Conservation (phyloP, 352 stramenopile species). For the Globisporangium irregulare region DNA sequence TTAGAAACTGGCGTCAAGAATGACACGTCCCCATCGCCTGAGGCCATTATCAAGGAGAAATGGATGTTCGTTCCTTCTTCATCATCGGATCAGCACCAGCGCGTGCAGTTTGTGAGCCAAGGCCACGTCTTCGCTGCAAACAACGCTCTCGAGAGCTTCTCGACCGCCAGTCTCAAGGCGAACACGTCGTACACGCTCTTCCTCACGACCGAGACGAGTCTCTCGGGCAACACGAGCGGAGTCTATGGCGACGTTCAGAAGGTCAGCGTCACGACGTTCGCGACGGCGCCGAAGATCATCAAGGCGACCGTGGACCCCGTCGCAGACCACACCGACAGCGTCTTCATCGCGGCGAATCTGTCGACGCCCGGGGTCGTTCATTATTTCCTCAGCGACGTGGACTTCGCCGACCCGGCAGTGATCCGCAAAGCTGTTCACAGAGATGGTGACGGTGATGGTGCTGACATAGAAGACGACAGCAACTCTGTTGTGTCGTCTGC, state of each 20-base stretch:
- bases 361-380: constrained; percentile 63
- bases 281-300: constrained; percentile 56
- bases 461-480: not conserved
- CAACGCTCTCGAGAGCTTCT: constrained; percentile 16
- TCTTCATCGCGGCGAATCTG: constrained; percentile 59
- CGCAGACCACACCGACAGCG: constrained; percentile 42
- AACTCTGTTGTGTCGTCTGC: not conserved
- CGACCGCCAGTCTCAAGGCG: constrained; percentile 24
- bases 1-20: not conserved
- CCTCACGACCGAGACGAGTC: constrained; percentile 46
- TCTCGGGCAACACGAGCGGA: constrained; percentile 32
- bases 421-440: constrained; percentile 27
- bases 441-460: not conserved
- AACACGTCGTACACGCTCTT: constrained; percentile 62
- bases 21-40: constrained; percentile 1
- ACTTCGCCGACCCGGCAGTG: constrained; percentile 67
- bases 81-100: not conserved
- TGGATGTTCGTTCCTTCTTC: not conserved
- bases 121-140: constrained; percentile 2
- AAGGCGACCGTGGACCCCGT: constrained; percentile 46
- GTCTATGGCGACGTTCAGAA: constrained; percentile 38
- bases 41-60: constrained; percentile 15
- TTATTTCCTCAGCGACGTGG: constrained; percentile 71
- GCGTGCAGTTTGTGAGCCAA: constrained; percentile 8
- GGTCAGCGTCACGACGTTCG: constrained; percentile 46